These are phyloP conservation scores for Chimonanthus salicifolius DNA, from an alignment of 164 flowering plant genomes.

Conservation along the genomic window DNA sequence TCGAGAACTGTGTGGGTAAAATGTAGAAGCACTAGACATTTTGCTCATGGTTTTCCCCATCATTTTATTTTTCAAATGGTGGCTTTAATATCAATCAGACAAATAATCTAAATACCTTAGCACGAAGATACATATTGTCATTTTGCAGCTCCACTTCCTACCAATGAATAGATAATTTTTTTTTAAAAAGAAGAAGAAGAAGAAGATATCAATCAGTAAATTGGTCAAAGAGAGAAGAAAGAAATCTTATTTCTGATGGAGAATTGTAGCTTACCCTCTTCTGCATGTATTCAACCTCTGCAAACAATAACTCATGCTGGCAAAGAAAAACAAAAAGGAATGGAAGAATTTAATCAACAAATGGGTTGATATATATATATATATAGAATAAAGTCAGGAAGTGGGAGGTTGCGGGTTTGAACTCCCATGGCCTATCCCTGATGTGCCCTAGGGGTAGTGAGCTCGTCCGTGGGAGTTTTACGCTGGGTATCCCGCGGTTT, in stretches of 20 bases:
- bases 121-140: slow-evolving; percentile 46
- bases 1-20: background rate
- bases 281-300: slow-evolving; percentile 68
- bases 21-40: background rate
- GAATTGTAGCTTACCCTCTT: slow-evolving; percentile 47
- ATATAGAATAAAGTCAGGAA: no score
- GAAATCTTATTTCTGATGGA: background rate
- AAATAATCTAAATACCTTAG: slow-evolving; percentile 44
- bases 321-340: background rate
- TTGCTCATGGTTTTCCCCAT: no score
- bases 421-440: no score
- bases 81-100: background rate
- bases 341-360: no score
- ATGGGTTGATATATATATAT: no score
- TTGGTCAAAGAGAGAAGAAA: background rate
- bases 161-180: background rate
- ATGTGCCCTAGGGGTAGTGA: no score
- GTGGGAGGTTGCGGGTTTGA: no score
- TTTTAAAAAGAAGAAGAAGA: no score
- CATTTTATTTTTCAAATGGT: no score
- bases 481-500: no score
- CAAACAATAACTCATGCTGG: slow-evolving; percentile 70
- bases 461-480: no score
- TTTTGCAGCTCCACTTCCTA: slow-evolving; percentile 67
- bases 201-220: background rate